Evolutionary conservation across 805 yeast genomes (phyloP), one percentile per base, ranked within the genome.

Genomic region (Hanseniaspora mollemarum): DNA sequence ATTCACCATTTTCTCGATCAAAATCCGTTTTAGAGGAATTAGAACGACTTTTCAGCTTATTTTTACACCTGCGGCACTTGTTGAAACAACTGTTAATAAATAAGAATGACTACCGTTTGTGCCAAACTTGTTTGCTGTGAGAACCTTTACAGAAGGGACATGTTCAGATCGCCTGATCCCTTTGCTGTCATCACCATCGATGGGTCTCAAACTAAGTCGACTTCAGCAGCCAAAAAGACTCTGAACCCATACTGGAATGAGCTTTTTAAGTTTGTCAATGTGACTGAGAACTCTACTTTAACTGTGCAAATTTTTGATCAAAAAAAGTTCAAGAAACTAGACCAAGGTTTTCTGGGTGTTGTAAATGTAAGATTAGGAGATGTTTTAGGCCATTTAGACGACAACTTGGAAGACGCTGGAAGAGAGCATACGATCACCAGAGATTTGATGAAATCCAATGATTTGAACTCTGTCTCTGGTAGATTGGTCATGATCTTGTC

Each of bases 201-300:
- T 66, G 97, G 97, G 3, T 80, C 85, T 19, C 98, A 92, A 64
- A 92, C 97, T 1, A 87, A 87, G 62, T 83, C 96, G 18, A 92
- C 99, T 1, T 79, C 87, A 46, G 92, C 95, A 32, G 92, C 94
- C 28, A 86, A 87, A 62, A 87, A 86, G 67, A 92, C 97, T 2
- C 71, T 90, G 58, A 87, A 92, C 61, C 99, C 99, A 10, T 92
- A 88, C 68, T 92, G 99, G 99, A 88, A 92, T 67, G 96, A 92
- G 67, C 71, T 83, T 1, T 92, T 90, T 62, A 76, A 77, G 51
- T 87, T 92, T 67, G 75, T 74, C 49, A 73, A 80, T 53, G 83
- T 81, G 37, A 76, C 72, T 46, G 94, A 84, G 60, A 83, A 83
- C 61, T 83, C 94, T 8, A 84, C 88, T 40, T 71, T 92, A 46